Base-by-base conservation (phyloP, 257 asterid species). In the Knoxia roxburghii region DNA sequence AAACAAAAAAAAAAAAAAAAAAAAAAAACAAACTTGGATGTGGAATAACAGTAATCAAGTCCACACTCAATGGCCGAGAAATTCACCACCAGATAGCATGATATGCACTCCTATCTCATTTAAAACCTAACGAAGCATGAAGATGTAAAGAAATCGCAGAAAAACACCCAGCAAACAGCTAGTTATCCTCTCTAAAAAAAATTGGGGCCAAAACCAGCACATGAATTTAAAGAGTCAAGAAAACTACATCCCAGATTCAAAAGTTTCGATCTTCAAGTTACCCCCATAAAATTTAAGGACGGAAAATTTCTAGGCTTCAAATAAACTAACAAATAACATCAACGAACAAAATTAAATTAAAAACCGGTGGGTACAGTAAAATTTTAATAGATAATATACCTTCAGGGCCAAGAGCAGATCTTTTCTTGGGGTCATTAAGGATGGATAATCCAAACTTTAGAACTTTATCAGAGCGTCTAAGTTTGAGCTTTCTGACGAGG, bases 401-500 rank as follows among this genome's bases (percentile, higher is more conserved):
- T 81, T 93, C 96, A 8, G 91, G 72, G 74, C 99, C 96, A 75
- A 93, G 95, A 68, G 96, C 90, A 72, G 95, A 85, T 86, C 97
- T 83, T 80, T 83, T 77, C 72, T 84, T 86, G 74, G 86, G 70
- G 77, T 90, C 95, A 75, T 82, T 83, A 15, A 93, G 85, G 68
- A 93, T 87, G 13, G 86, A 62, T 48, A 73, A 63, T 4, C 99
- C 96, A 68, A 84, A 76, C 77, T 88, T 90, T 70, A 88, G 73
- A 65, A 88, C 99, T 78, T 70, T 85, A 72, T 90, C 91, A 35
- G 97, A 79, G 73, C 95, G 89, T 72, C 99, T 95, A 64, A 90
- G 95, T 87, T 88, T 93, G 59, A 90, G 97, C 77, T 90, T 93
- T 71, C 91, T 76, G 53, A 88, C 92, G 64, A 93, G 97, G 77